Percentiles rank a stretch among this genome's conserved stretches.
phyloP scores from a whole-genome alignment of 257 asterid species.

The Plantago elongata region DNA sequence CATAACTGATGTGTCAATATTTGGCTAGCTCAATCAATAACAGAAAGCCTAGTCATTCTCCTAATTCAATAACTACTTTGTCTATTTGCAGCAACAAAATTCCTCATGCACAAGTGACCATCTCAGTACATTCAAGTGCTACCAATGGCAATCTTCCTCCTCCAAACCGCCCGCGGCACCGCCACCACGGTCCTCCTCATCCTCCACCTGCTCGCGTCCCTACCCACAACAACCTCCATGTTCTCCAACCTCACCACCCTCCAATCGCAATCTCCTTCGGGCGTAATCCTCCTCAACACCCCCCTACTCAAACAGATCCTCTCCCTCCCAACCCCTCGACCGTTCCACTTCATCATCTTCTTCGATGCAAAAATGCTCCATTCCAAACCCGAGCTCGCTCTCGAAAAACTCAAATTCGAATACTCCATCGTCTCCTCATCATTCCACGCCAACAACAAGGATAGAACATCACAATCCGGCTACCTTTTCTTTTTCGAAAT shows the following conservation, averaged over 20 bases:
- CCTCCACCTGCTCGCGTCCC: conserved; percentile 24
- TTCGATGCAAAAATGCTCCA: conserved; percentile 78
- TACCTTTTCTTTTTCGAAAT: conserved; percentile 52
- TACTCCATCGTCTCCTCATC: conserved; percentile 58
- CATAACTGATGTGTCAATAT: background rate
- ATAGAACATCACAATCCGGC: background rate
- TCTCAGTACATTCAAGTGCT: conserved; percentile 5
- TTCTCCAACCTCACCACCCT: conserved; percentile 44
- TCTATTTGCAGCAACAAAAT: conserved; percentile 1
- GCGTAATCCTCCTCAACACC: conserved; percentile 61
- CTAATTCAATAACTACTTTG: background rate
- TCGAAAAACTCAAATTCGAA: conserved; percentile 55
- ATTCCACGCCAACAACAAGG: conserved; percentile 49
- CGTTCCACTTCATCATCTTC: conserved; percentile 67
- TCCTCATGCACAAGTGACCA: conserved; percentile 1
- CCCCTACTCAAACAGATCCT: conserved; percentile 51
- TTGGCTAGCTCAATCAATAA: background rate
- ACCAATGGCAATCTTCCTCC: conserved; percentile 39
- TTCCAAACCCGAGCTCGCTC: conserved; percentile 53
- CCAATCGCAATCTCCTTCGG: conserved; percentile 48
- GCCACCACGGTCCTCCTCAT: conserved; percentile 18
- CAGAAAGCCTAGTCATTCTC: conserved; percentile 11
- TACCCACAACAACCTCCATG: conserved; percentile 22
- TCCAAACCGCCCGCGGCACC: conserved; percentile 10
- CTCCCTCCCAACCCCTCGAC: conserved; percentile 58